Conservation (phyloP, 768 basidiomycete species). For the Coprinopsis cinerea region DNA sequence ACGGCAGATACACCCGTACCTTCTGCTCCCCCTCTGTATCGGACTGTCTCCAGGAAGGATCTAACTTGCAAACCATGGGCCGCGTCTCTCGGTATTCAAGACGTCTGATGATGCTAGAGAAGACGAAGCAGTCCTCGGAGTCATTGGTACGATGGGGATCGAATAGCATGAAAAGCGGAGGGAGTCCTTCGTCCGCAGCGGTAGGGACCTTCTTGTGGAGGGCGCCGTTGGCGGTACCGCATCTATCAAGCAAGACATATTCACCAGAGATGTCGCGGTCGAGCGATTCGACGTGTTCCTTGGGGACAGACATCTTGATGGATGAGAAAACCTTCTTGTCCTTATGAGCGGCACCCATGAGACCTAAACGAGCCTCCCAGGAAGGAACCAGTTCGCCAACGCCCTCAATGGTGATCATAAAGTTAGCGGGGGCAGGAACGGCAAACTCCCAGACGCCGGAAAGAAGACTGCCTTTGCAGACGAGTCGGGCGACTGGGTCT, state of each 20-base stretch:
- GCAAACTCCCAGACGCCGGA: conserved; percentile 77
- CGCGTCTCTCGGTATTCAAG: conserved; percentile 79
- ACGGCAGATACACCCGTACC: conserved; percentile 54
- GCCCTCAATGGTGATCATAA: conserved; percentile 60
- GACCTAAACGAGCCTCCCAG: conserved; percentile 81
- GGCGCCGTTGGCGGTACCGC: conserved; percentile 82
- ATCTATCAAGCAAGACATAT: conserved; percentile 77
- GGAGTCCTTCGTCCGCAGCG: conserved; percentile 40
- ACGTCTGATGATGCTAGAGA: conserved; percentile 72
- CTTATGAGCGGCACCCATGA: conserved; percentile 57
- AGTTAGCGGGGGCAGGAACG: conserved; percentile 51
- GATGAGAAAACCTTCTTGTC: conserved; percentile 63
- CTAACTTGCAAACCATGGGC: conserved; percentile 68
- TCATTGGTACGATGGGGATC: conserved; percentile 81
- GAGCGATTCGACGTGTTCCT: conserved; percentile 38
- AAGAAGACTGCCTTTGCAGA: conserved; percentile 52
- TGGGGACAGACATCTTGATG: conserved; percentile 56
- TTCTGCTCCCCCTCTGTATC: conserved; percentile 39
- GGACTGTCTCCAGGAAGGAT: conserved; percentile 75
- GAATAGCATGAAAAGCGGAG: conserved; percentile 75
- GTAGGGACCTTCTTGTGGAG: conserved; percentile 60
- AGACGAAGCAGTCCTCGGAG: conserved; percentile 76
- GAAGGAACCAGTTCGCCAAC: conserved; percentile 67
- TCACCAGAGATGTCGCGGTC: conserved; percentile 81
- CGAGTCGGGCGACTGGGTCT: conserved; percentile 71